phyloP scores from a whole-genome alignment of 2,329 filamentous ascomycete genomes.

The Trichoderma sp. region DNA sequence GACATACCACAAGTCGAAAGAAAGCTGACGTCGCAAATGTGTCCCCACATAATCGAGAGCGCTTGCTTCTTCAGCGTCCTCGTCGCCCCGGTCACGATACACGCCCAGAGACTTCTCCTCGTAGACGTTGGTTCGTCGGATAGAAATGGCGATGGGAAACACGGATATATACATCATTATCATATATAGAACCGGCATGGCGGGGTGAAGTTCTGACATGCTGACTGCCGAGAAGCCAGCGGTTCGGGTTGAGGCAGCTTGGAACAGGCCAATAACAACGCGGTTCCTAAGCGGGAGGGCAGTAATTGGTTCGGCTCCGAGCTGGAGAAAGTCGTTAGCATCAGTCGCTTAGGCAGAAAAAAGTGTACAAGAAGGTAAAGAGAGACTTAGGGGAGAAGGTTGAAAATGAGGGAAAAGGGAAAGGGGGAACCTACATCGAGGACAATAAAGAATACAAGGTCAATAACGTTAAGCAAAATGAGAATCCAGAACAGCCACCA shows the following conservation, averaged over 20 bases:
- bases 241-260: slow-evolving; percentile 84
- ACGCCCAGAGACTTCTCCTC: slow-evolving; percentile 85
- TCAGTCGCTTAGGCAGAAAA: background rate
- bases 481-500: slow-evolving; percentile 96
- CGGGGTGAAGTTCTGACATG: slow-evolving; percentile 75
- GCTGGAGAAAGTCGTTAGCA: slow-evolving; percentile 42
- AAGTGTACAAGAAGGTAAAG: background rate
- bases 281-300: slow-evolving; percentile 68
- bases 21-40: slow-evolving; percentile 88
- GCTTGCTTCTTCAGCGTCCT: slow-evolving; percentile 48
- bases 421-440: slow-evolving; percentile 64
- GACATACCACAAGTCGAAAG: slow-evolving; percentile 97
- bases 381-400: background rate
- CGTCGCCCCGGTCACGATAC: slow-evolving; percentile 51
- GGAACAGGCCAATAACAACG: slow-evolving; percentile 83
- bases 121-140: slow-evolving; percentile 93
- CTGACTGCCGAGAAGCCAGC: slow-evolving; percentile 85
- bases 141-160: slow-evolving; percentile 92
- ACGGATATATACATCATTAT: slow-evolving; percentile 99
- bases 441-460: slow-evolving; percentile 87
- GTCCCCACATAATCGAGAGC: slow-evolving; percentile 82
- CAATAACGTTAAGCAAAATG: slow-evolving; percentile 74
- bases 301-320: slow-evolving; percentile 68
- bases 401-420: slow-evolving; percentile 21
- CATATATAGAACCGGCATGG: slow-evolving; percentile 88